Percentiles rank a stretch among this genome's conserved stretches.
These are phyloP conservation scores for Auriculariales sp. DNA, from an alignment of 768 basidiomycete species.

Conservation along the genomic window DNA sequence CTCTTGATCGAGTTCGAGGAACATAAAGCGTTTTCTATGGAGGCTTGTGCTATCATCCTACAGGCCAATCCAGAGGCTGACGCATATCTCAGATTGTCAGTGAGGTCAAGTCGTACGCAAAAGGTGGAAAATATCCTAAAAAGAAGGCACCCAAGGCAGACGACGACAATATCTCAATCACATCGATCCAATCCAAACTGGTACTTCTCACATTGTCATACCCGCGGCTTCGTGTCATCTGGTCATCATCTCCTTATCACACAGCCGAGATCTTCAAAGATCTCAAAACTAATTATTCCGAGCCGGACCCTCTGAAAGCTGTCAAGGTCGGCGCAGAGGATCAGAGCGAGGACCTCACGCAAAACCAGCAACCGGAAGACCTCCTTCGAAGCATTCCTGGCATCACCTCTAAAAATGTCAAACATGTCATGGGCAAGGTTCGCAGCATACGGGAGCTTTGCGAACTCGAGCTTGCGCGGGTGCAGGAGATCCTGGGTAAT, in stretches of 20 bases:
- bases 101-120: constrained; percentile 54
- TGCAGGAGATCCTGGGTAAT: constrained; percentile 64
- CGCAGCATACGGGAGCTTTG: constrained; percentile 63
- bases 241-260: constrained; percentile 92
- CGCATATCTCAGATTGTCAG: constrained; percentile 32
- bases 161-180: constrained; percentile 23
- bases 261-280: constrained; percentile 88
- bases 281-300: constrained; percentile 62
- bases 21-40: constrained; percentile 85
- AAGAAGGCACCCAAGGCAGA: constrained; percentile 16
- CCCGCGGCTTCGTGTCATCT: constrained; percentile 85
- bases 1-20: constrained; percentile 96
- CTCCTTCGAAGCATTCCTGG: constrained; percentile 73
- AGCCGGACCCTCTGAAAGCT: constrained; percentile 69
- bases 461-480: constrained; percentile 38
- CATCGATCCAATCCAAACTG: constrained; percentile 78
- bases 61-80: neutral
- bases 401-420: constrained; percentile 68
- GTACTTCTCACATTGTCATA: constrained; percentile 81
- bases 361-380: constrained; percentile 70
- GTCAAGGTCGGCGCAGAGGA: constrained; percentile 71
- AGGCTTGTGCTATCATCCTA: constrained; percentile 32
- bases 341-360: constrained; percentile 51
- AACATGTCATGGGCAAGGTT: constrained; percentile 74
- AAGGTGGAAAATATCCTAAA: constrained; percentile 46